Evolutionary conservation across 2,329 filamentous ascomycete genomes (phyloP).

Genomic region (Neonectria sp.): DNA sequence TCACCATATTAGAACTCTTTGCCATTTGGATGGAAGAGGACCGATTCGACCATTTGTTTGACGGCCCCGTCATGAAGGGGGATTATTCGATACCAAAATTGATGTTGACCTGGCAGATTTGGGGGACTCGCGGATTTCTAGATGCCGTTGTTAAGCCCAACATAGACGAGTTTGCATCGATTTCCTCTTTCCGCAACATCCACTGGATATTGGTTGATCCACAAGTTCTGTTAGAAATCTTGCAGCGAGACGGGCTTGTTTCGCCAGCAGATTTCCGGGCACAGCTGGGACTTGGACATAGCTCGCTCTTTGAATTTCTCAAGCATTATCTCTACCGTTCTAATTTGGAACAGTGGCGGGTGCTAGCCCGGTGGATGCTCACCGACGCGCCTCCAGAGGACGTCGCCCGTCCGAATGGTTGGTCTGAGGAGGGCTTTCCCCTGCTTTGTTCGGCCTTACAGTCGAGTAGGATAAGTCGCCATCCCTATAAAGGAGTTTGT

Average conservation of each 20-base stretch:
- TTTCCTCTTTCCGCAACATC: neutral
- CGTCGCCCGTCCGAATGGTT: too few relatives aligned
- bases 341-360: too few relatives aligned
- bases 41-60: too few relatives aligned
- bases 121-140: neutral
- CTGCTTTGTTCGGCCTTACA: too few relatives aligned
- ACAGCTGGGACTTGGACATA: neutral
- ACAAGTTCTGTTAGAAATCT: neutral
- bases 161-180: neutral
- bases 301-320: neutral
- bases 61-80: too few relatives aligned
- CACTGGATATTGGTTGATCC: neutral
- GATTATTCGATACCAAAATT: too few relatives aligned
- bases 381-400: too few relatives aligned
- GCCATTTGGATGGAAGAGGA: too few relatives aligned
- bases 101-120: neutral
- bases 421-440: too few relatives aligned
- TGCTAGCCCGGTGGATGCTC: neutral
- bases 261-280: constrained; percentile 3
- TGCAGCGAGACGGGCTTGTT: neutral
- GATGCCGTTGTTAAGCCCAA: neutral
- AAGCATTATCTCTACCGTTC: neutral
- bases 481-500: too few relatives aligned
- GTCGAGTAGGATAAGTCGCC: too few relatives aligned
- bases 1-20: too few relatives aligned